Percentiles rank a stretch among this genome's conserved stretches.
These are phyloP conservation scores for Dichotomopilus funicola DNA, from an alignment of 2,329 filamentous ascomycete genomes.

Conservation along the genomic window DNA sequence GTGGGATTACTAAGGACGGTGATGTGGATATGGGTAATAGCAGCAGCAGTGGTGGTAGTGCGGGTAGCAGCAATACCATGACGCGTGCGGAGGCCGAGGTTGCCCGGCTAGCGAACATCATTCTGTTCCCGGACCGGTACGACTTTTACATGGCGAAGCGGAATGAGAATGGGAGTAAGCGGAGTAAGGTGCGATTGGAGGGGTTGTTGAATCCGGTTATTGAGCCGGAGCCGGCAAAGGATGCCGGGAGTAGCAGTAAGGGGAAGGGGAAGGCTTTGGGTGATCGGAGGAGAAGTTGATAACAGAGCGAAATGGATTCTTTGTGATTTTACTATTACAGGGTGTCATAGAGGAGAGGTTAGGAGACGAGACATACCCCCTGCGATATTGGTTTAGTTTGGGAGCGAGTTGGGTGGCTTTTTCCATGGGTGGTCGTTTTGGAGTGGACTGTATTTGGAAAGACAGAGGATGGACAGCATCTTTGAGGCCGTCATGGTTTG, in stretches of 20 bases:
- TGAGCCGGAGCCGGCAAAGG: not conserved
- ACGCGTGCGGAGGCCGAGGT: slow-evolving; percentile 44
- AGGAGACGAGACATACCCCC: not conserved
- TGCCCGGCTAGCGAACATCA: slow-evolving; percentile 48
- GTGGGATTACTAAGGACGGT: slow-evolving; percentile 21
- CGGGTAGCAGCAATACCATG: slow-evolving; percentile 12
- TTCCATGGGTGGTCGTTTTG: too few species aligned
- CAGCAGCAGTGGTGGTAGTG: not conserved
- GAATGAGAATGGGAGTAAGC: slow-evolving; percentile 19
- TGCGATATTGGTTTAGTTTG: not conserved
- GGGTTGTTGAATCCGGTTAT: slow-evolving; percentile 1
- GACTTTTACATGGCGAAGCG: slow-evolving; percentile 41
- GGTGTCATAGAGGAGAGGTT: slow-evolving; percentile 6
- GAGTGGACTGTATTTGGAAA: not conserved
- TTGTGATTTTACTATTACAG: not conserved
- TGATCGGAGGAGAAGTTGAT: not conserved
- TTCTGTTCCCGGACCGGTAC: slow-evolving; percentile 48
- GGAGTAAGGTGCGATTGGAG: slow-evolving; percentile 10
- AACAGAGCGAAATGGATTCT: not conserved
- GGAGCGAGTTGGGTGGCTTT: not conserved
- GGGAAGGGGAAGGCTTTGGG: not conserved
- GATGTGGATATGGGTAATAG: slow-evolving; percentile 16
- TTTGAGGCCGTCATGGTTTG: too few species aligned
- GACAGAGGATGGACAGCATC: not conserved
- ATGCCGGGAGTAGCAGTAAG: not conserved